A percentile compares a stretch with the other conserved stretches of the same genome.
phyloP scores from a whole-genome alignment of 2,329 filamentous ascomycete genomes.

The Neofusicoccum cordaticola region DNA sequence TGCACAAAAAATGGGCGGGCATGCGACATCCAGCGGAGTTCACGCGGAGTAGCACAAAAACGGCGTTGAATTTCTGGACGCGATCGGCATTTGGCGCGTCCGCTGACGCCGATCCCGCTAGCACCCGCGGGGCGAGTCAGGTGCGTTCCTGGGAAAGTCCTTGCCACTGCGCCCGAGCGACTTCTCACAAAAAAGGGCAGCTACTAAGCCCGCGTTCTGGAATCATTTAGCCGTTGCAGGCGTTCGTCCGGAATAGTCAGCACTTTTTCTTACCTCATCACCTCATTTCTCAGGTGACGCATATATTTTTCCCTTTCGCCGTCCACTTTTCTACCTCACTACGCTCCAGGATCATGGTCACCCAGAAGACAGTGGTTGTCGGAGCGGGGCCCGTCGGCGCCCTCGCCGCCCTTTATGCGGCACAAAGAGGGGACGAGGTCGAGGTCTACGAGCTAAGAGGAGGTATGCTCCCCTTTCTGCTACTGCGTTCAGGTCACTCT shows the following conservation, averaged over 20 bases:
- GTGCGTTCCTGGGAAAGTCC: background rate
- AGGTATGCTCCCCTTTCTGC: constrained; percentile 56
- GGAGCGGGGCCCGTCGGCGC: constrained; percentile 93
- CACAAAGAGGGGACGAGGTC: constrained; percentile 80
- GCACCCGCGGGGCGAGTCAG: constrained; percentile 4
- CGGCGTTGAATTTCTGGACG: constrained; percentile 14
- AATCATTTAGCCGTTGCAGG: background rate
- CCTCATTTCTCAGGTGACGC: constrained; percentile 8
- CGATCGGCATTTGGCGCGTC: constrained; percentile 12
- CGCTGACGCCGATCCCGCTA: constrained; percentile 13
- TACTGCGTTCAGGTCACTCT: background rate
- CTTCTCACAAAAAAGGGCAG: background rate
- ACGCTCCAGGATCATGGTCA: constrained; percentile 19
- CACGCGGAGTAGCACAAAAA: constrained; percentile 15
- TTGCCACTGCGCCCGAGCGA: background rate
- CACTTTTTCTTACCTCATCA: constrained; percentile 21
- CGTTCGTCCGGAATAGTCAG: constrained; percentile 16
- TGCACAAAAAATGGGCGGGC: background rate
- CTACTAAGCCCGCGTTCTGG: background rate
- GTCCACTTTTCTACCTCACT: background rate
- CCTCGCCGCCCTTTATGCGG: constrained; percentile 88
- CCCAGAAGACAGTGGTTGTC: constrained; percentile 75
- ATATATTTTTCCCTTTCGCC: constrained; percentile 5
- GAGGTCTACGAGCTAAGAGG: constrained; percentile 90
- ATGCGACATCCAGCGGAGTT: background rate